Percentiles rank a stretch among this genome's conserved stretches.
Conservation (phyloP, 768 basidiomycete species). For the Pilatotrama ljubarskyi region DNA sequence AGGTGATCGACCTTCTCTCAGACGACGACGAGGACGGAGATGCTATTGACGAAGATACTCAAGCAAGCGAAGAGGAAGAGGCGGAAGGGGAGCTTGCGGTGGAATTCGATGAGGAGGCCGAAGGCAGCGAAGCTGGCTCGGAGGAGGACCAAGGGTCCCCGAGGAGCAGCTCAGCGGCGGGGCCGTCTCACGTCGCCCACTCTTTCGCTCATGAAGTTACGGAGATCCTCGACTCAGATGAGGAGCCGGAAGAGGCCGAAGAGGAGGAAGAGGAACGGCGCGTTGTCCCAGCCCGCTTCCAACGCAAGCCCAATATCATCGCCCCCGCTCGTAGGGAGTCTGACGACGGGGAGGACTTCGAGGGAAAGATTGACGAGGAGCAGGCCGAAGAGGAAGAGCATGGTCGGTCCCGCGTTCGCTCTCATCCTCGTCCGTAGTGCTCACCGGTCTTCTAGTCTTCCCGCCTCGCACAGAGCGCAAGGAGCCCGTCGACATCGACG, state of each 20-base stretch:
- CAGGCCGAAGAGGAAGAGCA: constrained; percentile 41
- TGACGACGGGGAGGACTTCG: constrained; percentile 17
- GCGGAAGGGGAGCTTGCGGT: background rate
- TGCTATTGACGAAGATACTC: background rate
- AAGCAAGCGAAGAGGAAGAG: background rate
- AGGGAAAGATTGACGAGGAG: constrained; percentile 39
- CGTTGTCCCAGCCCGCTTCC: constrained; percentile 9
- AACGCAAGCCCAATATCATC: constrained; percentile 9
- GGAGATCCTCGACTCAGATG: constrained; percentile 15
- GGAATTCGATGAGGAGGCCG: constrained; percentile 3
- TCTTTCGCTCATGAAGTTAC: background rate
- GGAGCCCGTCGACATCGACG: constrained; percentile 35
- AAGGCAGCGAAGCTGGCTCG: constrained; percentile 12
- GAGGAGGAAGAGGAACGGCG: background rate
- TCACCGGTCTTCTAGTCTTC: background rate
- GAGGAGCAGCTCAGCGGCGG: constrained; percentile 1
- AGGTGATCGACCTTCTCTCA: constrained; percentile 30
- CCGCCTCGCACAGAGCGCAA: constrained; percentile 6
- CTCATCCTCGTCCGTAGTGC: background rate
- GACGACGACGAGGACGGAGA: constrained; percentile 20
- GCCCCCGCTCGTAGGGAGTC: background rate
- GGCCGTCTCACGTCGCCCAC: background rate
- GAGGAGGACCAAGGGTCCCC: constrained; percentile 7
- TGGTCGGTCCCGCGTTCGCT: background rate
- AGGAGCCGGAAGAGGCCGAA: constrained; percentile 4